Base-by-base conservation (phyloP, 2,329 filamentous ascomycete genomes). In the Aspergillus calidoustus region DNA sequence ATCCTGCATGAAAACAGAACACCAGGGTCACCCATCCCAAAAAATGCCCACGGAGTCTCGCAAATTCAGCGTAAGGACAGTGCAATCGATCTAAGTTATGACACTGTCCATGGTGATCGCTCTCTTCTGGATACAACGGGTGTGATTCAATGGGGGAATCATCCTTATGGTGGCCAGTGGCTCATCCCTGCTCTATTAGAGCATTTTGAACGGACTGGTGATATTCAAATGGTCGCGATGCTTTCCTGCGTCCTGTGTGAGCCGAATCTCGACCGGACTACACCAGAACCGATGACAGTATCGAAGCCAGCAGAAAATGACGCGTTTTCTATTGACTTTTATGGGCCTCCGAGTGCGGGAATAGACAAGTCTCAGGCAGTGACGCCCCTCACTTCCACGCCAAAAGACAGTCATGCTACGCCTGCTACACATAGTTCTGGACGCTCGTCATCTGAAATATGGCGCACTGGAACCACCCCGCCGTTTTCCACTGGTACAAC, bases 1-100 rank as follows among this genome's bases (percentile, higher is more conserved):
- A 82, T 98, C 6, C 80, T 98, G 50, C 87, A 88, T 66, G 90
- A 91, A 67, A 87, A 92, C 49, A 88, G 93, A 30, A 91, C 90
- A 1, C 80, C 94, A 3, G 84, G 90, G 68, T 79, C 91, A 28
- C 82, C 84, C 46, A 81, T 82, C 8, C 82, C 89, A 62, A 88
- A 87, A 3, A 84, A 91, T 52, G 86, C 93, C 65, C 91, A 91
- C 17, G 83, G 84, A 30, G 79, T 87, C 7, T 78, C 84, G 2
- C 78, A 82, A 34, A 78, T 82, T 15, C 70, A 67, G 25, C 64
- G 66, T 43, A 76, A 71, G 56, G 75, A 76, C 50, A 76, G 75
- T 60, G 72, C 70, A 1, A 65, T 76, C 15, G 73, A 75, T 53
- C 57, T 75, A 38, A 71, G 68, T 43, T 73, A 70, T 48, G 75